These are phyloP conservation scores for Suhomyces prunicola DNA, from an alignment of 805 yeast species.

Conservation along the genomic window DNA sequence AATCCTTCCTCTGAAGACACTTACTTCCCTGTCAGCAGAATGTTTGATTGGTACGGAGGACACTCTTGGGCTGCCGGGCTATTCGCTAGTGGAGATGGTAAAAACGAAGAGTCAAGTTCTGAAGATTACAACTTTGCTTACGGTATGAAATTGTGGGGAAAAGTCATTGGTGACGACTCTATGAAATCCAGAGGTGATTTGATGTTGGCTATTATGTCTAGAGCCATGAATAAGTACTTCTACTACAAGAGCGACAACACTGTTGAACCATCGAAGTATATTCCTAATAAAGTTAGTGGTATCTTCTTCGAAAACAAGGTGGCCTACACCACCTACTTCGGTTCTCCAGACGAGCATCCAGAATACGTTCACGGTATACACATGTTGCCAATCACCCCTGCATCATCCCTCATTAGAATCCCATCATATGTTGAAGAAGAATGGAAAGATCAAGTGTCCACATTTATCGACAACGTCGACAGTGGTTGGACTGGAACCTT, in stretches of 20 bases:
- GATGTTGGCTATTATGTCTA: constrained; percentile 19
- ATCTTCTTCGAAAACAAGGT: constrained; percentile 23
- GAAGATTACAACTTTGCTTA: constrained; percentile 26
- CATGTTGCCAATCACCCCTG: constrained; percentile 26
- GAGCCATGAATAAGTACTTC: constrained; percentile 21
- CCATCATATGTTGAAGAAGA: constrained; percentile 19
- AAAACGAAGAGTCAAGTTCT: constrained; percentile 21
- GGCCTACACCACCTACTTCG: constrained; percentile 22
- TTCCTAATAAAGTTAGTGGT: constrained; percentile 22
- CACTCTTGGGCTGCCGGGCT: constrained; percentile 28
- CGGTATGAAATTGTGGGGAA: constrained; percentile 26
- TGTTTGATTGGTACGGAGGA: constrained; percentile 25
- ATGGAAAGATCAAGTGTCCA: constrained; percentile 18
- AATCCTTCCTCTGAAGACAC: constrained; percentile 18
- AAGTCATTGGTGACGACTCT: constrained; percentile 16
- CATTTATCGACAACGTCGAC: constrained; percentile 40
- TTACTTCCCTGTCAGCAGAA: constrained; percentile 21
- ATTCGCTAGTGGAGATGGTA: constrained; percentile 17
- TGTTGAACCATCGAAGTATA: constrained; percentile 12
- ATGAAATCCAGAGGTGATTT: constrained; percentile 26
- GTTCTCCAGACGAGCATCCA: constrained; percentile 13
- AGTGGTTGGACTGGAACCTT: constrained; percentile 65
- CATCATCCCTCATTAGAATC: constrained; percentile 18
- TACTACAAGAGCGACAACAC: constrained; percentile 17
- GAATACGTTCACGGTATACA: constrained; percentile 26